A percentile compares a stretch with the other conserved stretches of the same genome.
These are phyloP conservation scores for Pleurotus eryngii DNA, from an alignment of 768 basidiomycete genomes.

Conservation along the genomic window DNA sequence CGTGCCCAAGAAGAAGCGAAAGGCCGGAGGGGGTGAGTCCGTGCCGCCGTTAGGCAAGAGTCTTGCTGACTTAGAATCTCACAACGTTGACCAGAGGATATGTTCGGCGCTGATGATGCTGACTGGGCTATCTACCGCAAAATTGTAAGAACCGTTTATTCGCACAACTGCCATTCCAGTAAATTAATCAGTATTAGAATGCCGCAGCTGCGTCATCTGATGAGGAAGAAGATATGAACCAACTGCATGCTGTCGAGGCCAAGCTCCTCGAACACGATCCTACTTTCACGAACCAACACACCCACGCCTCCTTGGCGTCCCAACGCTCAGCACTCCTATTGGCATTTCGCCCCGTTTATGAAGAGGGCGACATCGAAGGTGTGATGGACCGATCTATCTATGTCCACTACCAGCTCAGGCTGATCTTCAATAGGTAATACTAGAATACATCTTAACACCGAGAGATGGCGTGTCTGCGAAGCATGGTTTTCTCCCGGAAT, in stretches of 20 bases:
- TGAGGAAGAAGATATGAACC: conserved; percentile 84
- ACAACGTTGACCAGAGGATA: conserved; percentile 62
- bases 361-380: conserved; percentile 73
- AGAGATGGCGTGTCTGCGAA: conserved; percentile 89
- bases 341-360: conserved; percentile 79
- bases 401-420: background rate
- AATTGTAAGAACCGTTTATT: conserved; percentile 54
- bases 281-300: conserved; percentile 75
- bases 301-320: conserved; percentile 72
- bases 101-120: conserved; percentile 90
- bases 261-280: conserved; percentile 84
- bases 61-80: conserved; percentile 4
- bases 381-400: background rate
- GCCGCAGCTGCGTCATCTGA: conserved; percentile 71
- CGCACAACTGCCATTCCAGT: background rate
- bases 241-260: conserved; percentile 71
- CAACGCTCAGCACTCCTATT: conserved; percentile 83
- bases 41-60: background rate
- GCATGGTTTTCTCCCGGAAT: conserved; percentile 91
- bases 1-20: conserved; percentile 80
- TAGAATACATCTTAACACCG: conserved; percentile 85
- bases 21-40: conserved; percentile 68
- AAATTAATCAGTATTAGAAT: conserved; percentile 43
- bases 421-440: conserved; percentile 43
- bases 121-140: conserved; percentile 99